Evolutionary conservation across 2,329 filamentous ascomycete species (phyloP), one percentile per base, ranked within the genome.

Genomic region (Diaporthe sp.): DNA sequence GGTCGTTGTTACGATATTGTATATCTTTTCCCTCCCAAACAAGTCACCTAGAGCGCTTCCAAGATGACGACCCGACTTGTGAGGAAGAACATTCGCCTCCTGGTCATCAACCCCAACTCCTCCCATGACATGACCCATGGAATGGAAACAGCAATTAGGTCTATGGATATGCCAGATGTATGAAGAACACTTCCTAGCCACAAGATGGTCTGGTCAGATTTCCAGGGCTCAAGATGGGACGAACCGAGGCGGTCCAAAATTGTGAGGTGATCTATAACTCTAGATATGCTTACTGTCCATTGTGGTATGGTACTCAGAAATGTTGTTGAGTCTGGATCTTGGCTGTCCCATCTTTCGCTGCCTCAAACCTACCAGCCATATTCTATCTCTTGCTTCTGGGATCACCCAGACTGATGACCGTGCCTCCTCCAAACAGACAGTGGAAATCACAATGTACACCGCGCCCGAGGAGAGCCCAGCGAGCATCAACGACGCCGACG

Each of bases 101-200:
- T 96, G 53, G 86, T 96, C 75, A 88, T 96, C 78, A 96, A 97
- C 80, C 94, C 94, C 44, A 97, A 97, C 84, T 95, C 93, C 3
- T 94, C 92, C 1, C 78, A 84, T 72, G 85, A 87, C 72, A 96
- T 96, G 94, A 96, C 94, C 15, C 85, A 90, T 9, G 90, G 89
- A 35, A 86, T 96, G 78, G 87, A 87, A 72, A 79, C 83, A 61
- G 84, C 87, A 65, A 85, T 92, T 73, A 82, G 84, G 56, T 79
- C 81, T 70, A 79, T 88, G 77, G 77, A 83, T 39, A 77, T 87
- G 4, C 79, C 82, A 50, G 76, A 82, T 74, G 86, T 86, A 79
- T 76, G 81, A 47, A 35, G 8, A 25, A 35, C n/a, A n/a, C 32
- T 51, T n/a, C 25, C 9, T 51, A 35, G 15, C 6, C 13, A 17